A percentile compares a stretch with the other conserved stretches of the same genome.
phyloP scores from a whole-genome alignment of 352 stramenopile species.

The Stramenopiles sp. region DNA sequence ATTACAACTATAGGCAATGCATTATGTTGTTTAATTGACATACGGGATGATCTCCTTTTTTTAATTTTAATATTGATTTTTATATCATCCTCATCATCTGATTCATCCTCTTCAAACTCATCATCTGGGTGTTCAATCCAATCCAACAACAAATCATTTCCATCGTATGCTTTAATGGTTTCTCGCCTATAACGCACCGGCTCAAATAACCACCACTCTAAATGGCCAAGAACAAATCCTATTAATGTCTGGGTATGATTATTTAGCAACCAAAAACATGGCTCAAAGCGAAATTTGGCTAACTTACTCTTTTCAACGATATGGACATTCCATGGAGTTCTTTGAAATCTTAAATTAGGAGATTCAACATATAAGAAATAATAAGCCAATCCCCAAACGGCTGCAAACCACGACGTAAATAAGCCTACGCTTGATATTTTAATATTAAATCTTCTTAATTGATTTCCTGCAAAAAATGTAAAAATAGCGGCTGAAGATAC shows the following conservation, averaged over 20 bases:
- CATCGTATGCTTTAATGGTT: not conserved
- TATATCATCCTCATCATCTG: not conserved
- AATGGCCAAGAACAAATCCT: not conserved
- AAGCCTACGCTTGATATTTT: not conserved
- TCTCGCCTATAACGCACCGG: not conserved
- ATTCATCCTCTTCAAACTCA: not conserved
- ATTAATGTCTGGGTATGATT: not conserved
- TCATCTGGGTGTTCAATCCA: not conserved
- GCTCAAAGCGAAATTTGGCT: not conserved
- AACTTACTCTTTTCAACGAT: not conserved
- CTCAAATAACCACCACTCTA: not conserved
- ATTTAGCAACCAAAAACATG: not conserved
- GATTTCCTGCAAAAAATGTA: not conserved
- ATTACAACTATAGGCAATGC: not conserved
- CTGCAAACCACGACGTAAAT: not conserved
- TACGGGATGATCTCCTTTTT: not conserved
- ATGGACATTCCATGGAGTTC: not conserved
- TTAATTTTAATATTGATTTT: not conserved
- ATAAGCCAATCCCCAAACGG: not conserved
- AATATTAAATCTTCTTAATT: not conserved
- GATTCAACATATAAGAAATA: not conserved
- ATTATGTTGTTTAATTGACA: not conserved
- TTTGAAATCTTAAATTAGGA: not conserved
- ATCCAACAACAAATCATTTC: not conserved
- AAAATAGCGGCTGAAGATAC: not conserved